Base-by-base conservation (phyloP, 805 yeast genomes). In the Pichia heedii region DNA sequence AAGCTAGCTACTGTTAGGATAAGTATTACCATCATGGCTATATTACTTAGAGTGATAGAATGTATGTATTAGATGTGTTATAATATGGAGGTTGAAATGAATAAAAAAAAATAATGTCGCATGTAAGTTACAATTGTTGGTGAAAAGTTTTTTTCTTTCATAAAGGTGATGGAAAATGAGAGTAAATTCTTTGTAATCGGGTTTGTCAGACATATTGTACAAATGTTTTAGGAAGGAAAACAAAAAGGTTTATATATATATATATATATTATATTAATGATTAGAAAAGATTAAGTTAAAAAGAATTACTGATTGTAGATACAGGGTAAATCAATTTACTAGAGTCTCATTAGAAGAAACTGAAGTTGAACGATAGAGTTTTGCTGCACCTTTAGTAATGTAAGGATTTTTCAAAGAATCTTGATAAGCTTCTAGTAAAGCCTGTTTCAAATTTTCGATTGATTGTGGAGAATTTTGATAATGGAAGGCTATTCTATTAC, bases 401-500 rank as follows among this genome's bases (percentile, higher is more conserved):
- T 66, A 73, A 20, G 87, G 87, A 50, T 76, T 66, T 37, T 56
- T 58, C 52, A 69, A 58, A 1, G 87, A 73, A 47, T 72, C 67
- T 40, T 76, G 70, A 53, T 63, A 69, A 33, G 81, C 70, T 57
- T 81, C 87, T 27, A 66, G 52, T n/a, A 84, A 62, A 2, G 80
- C 80, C 38, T 57, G 55, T 54, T 81, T 81, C 37, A 83, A 68
- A 34, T 65, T 67, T 41, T 74, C 82, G 41, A 81, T 61, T 26
- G 82, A 70, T 39, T 71, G 76, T 22, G 66, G 65, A 18, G 76
- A 61, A 45, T 70, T 73, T 63, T 81, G 88, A 61, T 76, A 78
- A 54, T 85, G 95, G 71, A 89, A 81, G 2, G 94, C 86, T 37
- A 89, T 63, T 57, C 97, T 74, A 41, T 79, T 79, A 41, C 90